phyloP scores from a whole-genome alignment of 23 red algal genomes.

The Gracilaria vermiculophylla region DNA sequence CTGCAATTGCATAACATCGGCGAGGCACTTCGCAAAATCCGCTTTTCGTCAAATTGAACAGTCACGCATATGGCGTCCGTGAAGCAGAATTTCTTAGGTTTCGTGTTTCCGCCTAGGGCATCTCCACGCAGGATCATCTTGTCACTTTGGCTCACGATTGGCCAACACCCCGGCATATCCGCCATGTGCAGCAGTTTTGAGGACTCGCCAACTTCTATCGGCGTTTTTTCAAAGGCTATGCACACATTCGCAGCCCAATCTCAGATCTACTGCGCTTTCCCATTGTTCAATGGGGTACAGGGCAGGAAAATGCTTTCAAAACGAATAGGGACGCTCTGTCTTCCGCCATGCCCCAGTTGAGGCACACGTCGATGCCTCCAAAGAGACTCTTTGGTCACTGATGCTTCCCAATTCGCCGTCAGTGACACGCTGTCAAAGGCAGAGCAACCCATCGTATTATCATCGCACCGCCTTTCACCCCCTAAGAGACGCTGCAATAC shows the following conservation, averaged over 20 bases:
- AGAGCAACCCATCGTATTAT: neutral
- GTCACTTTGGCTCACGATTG: neutral
- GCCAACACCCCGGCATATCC: neutral
- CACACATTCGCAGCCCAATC: neutral
- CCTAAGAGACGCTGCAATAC: slow-evolving; percentile 9
- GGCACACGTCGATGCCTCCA: neutral
- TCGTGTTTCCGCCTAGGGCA: neutral
- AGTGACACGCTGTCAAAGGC: neutral
- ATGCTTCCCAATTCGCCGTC: slow-evolving; percentile 29
- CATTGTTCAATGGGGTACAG: neutral
- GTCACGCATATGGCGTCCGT: neutral
- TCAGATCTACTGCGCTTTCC: neutral
- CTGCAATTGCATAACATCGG: neutral
- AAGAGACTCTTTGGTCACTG: neutral
- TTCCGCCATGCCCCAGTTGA: neutral
- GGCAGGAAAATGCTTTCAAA: no score
- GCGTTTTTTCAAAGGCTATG: neutral
- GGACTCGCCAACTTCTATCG: slow-evolving; percentile 10
- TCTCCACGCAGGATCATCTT: neutral
- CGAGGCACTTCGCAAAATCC: neutral
- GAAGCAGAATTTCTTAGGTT: neutral
- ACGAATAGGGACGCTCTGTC: neutral
- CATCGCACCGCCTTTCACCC: slow-evolving; percentile 6
- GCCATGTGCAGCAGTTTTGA: neutral
- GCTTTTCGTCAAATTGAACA: neutral